phyloP scores from a whole-genome alignment of 2,329 filamentous ascomycete genomes.

The Nectriaceae sp. region DNA sequence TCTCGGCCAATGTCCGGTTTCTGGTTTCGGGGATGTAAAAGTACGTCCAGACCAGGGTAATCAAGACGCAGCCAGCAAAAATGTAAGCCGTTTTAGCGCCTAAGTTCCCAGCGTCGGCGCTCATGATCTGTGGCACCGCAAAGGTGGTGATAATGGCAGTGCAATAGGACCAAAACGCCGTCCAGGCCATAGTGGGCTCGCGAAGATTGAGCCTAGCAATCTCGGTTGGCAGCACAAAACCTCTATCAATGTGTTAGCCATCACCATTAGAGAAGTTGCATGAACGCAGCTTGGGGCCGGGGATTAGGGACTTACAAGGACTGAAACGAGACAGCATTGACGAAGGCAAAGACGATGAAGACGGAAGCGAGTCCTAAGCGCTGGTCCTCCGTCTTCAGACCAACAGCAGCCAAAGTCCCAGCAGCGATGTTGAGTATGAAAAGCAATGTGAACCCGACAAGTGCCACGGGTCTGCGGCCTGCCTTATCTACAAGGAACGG shows the following conservation, averaged over 20 bases:
- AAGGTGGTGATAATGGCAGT: constrained; percentile 1
- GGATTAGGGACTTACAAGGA: background rate
- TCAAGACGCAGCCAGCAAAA: constrained; percentile 2
- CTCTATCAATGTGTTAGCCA: background rate
- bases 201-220: background rate
- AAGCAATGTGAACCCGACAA: background rate
- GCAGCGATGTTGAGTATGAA: background rate
- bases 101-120: background rate
- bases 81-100: background rate
- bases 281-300: background rate
- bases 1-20: background rate
- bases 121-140: background rate
- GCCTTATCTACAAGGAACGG: background rate
- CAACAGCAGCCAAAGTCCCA: background rate
- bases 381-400: background rate
- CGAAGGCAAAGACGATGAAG: background rate
- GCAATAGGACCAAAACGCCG: background rate
- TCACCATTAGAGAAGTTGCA: background rate
- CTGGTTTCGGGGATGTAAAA: constrained; percentile 1
- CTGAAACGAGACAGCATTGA: background rate
- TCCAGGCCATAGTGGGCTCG: constrained; percentile 1
- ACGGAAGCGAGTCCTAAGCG: background rate
- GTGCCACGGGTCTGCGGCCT: background rate
- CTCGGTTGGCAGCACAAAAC: background rate
- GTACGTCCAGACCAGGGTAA: constrained; percentile 1